These are phyloP conservation scores for Penicillium corylophilum DNA, from an alignment of 2,329 filamentous ascomycete species.

Conservation along the genomic window DNA sequence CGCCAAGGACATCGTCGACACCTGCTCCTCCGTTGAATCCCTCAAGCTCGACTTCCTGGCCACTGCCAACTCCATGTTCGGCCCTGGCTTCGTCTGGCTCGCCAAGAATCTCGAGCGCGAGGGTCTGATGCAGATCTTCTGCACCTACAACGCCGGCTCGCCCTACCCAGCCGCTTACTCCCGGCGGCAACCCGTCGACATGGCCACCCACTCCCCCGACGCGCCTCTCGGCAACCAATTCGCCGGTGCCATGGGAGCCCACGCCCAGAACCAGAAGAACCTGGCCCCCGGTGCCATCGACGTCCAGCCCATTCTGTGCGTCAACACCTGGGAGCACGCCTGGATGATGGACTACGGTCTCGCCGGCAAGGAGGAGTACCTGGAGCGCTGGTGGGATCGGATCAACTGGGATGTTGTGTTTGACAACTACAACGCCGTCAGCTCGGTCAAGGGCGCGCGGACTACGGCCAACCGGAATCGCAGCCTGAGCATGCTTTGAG, in stretches of 20 bases:
- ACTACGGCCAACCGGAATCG: constrained; percentile 20
- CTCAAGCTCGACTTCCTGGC: constrained; percentile 76
- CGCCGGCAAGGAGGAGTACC: constrained; percentile 71
- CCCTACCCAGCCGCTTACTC: constrained; percentile 84
- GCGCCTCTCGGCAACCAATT: constrained; percentile 36
- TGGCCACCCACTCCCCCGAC: constrained; percentile 43
- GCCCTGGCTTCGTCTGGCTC: constrained; percentile 95
- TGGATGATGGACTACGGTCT: constrained; percentile 82
- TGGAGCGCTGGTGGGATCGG: constrained; percentile 80
- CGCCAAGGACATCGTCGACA: constrained; percentile 59
- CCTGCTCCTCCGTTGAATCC: constrained; percentile 80
- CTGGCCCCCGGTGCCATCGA: constrained; percentile 47
- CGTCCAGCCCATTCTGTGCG: constrained; percentile 75
- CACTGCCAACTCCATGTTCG: constrained; percentile 89
- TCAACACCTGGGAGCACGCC: constrained; percentile 96
- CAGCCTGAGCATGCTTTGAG: constrained; percentile 28
- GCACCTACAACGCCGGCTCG: constrained; percentile 87
- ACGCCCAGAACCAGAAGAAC: constrained; percentile 34
- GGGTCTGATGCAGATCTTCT: constrained; percentile 64
- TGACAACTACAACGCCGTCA: constrained; percentile 41
- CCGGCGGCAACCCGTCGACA: constrained; percentile 60
- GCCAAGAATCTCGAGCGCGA: constrained; percentile 58
- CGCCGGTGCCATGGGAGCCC: constrained; percentile 37
- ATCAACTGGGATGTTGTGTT: constrained; percentile 82
- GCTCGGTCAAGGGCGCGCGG: constrained; percentile 24